Base-by-base conservation (phyloP, 1,139 yeast species). In the Saccharomyces uvarum region DNA sequence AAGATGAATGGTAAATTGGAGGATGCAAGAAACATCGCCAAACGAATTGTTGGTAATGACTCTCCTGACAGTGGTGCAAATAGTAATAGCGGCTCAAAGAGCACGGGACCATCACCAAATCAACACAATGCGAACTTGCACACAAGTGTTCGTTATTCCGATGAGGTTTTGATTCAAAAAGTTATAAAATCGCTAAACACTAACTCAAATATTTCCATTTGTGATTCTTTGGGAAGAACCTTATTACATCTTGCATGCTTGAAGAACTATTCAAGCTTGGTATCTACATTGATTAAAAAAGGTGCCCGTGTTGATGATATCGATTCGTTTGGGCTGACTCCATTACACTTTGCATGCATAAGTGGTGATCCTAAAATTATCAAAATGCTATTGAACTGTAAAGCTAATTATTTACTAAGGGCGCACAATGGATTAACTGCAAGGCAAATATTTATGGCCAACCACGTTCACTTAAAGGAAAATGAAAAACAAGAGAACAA, bases 1-100 rank as follows among this genome's bases (percentile, higher is more conserved):
- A 89, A 89, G 72, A 88, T 89, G 96, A 88, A 88, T 66, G 97
- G 97, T 56, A 86, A 85, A 63, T 75, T 89, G 54, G 97, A 90
- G 67, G 96, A 89, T 71, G 97, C 97, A 0, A 81, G 86, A 62
- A 87, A 87, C 66, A 86, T 88, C 64, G 96, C 96, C 1, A 84
- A 83, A 71, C 76, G 95, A 62, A 88, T 88, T 61, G 90, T 88
- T 53, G 88, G 88, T 2, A 56, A 56, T 54, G 58, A 50, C 24
- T 33, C 42, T 33, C 42, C 42, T 33, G 42, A 33, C 11, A 33
- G 42, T 8, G 42, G 42, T 33, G 11, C 42, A 14, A 33, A 33
- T 33, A 19, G 42, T 14, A 32, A 32, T 32, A 6, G 38, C 38
- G 7, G 38, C 38, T 32, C 38, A 32, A 32, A 32, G 9, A 33